Conservation (phyloP, 805 yeast genomes). For the Candida ovalis region DNA sequence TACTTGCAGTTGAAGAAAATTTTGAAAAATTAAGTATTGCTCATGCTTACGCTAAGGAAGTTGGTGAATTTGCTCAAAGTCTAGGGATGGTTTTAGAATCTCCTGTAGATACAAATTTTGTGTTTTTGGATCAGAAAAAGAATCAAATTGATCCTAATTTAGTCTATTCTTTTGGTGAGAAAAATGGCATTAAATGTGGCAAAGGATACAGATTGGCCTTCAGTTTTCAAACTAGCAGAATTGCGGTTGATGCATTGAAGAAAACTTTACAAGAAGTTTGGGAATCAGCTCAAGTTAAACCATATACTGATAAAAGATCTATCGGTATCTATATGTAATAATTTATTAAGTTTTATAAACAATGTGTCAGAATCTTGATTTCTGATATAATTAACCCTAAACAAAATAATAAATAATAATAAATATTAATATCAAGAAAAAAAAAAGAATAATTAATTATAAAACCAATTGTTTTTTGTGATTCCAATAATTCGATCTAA, state of each 20-base stretch:
- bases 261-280: conserved; percentile 53
- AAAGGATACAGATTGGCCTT: conserved; percentile 75
- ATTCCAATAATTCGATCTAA: conserved; percentile 31
- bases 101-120: conserved; percentile 85
- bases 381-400: no score
- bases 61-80: conserved; percentile 47
- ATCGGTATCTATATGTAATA: conserved; percentile 2
- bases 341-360: no score
- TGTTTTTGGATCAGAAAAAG: conserved; percentile 58
- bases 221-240: conserved; percentile 62
- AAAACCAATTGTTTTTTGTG: conserved; percentile 13
- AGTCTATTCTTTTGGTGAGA: conserved; percentile 36
- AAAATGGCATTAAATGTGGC: conserved; percentile 59
- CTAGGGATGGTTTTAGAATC: conserved; percentile 56
- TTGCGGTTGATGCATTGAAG: conserved; percentile 55
- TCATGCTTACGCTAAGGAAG: conserved; percentile 49
- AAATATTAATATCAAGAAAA: neutral
- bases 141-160: conserved; percentile 53
- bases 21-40: conserved; percentile 51
- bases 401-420: no score
- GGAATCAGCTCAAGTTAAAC: conserved; percentile 49
- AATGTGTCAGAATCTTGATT: no score
- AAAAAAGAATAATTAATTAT: neutral
- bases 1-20: conserved; percentile 70
- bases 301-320: conserved; percentile 31